A percentile compares a stretch with the other conserved stretches of the same genome.
phyloP scores from a whole-genome alignment of 352 stramenopile genomes.

The Phytopythium delawarense region DNA sequence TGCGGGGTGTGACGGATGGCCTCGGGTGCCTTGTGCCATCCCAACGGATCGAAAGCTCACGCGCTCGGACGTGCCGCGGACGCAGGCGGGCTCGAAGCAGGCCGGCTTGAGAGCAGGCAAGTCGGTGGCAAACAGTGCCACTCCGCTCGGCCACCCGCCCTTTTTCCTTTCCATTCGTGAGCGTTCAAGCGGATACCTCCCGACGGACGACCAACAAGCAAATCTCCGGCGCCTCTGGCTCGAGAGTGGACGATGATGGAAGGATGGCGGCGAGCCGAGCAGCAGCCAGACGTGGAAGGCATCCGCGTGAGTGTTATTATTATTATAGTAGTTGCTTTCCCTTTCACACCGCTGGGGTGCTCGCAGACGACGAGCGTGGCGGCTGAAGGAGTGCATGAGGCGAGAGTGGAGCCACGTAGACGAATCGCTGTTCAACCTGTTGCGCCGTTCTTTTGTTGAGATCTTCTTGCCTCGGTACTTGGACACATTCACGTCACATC shows the following conservation, averaged over 20 bases:
- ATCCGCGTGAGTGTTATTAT: constrained; percentile 3
- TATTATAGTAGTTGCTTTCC: constrained; percentile 2
- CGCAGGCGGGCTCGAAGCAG: neutral
- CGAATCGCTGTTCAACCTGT: neutral
- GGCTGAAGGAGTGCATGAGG: neutral
- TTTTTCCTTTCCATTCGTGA: constrained; percentile 8
- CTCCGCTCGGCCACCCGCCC: neutral
- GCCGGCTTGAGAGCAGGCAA: neutral
- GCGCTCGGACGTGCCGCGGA: neutral
- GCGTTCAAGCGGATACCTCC: neutral
- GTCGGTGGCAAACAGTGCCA: neutral
- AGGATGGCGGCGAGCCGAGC: neutral
- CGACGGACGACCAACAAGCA: constrained; percentile 2
- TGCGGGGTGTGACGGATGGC: neutral
- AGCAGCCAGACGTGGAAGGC: neutral
- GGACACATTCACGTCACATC: neutral
- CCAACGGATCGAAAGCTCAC: neutral
- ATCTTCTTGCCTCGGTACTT: neutral
- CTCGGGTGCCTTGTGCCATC: neutral
- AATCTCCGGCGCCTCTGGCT: neutral
- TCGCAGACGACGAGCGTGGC: neutral
- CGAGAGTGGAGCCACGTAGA: neutral
- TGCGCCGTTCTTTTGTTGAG: neutral
- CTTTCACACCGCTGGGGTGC: neutral
- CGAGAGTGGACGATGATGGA: constrained; percentile 9